phyloP scores from a whole-genome alignment of 306 rosid genomes.

The Vigna angularis region DNA sequence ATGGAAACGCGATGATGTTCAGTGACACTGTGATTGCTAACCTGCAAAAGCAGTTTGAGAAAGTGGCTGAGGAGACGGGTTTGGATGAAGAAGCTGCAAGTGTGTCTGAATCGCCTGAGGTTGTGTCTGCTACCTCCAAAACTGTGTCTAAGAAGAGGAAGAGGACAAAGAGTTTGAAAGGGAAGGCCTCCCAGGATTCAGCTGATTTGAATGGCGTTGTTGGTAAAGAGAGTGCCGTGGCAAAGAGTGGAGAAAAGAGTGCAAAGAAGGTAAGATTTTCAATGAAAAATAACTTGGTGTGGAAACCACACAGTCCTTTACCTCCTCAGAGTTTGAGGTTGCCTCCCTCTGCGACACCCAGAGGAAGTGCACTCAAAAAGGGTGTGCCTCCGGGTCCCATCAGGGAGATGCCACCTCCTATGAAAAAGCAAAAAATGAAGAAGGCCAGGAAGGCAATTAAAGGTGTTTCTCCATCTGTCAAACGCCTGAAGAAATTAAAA shows the following conservation, averaged over 20 bases:
- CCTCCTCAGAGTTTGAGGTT: constrained; percentile 91
- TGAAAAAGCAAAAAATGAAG: constrained; percentile 69
- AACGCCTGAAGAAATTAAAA: constrained; percentile 76
- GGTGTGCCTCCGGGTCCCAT: constrained; percentile 96
- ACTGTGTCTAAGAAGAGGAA: constrained; percentile 80
- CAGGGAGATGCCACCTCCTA: constrained; percentile 65
- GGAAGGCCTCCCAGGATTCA: constrained; percentile 44
- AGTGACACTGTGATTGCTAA: constrained; percentile 72
- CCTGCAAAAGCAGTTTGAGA: constrained; percentile 92
- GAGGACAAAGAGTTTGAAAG: constrained; percentile 69
- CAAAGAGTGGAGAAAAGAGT: constrained; percentile 74
- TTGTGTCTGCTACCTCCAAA: constrained; percentile 14
- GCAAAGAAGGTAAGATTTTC: constrained; percentile 87
- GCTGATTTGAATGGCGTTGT: constrained; percentile 50
- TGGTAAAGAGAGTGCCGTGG: constrained; percentile 49
- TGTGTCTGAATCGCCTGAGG: constrained; percentile 49
- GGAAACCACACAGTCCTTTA: constrained; percentile 93
- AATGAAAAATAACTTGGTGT: constrained; percentile 90
- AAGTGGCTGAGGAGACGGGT: constrained; percentile 81
- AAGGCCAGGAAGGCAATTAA: constrained; percentile 68
- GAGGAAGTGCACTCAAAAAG: constrained; percentile 99
- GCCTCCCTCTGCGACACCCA: constrained; percentile 93
- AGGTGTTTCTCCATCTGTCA: constrained; percentile 59
- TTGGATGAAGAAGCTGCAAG: constrained; percentile 56
- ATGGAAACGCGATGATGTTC: constrained; percentile 38